A percentile compares a stretch with the other conserved stretches of the same genome.
Evolutionary conservation across 768 basidiomycete species (phyloP).

Genomic region (Trametes villosa): DNA sequence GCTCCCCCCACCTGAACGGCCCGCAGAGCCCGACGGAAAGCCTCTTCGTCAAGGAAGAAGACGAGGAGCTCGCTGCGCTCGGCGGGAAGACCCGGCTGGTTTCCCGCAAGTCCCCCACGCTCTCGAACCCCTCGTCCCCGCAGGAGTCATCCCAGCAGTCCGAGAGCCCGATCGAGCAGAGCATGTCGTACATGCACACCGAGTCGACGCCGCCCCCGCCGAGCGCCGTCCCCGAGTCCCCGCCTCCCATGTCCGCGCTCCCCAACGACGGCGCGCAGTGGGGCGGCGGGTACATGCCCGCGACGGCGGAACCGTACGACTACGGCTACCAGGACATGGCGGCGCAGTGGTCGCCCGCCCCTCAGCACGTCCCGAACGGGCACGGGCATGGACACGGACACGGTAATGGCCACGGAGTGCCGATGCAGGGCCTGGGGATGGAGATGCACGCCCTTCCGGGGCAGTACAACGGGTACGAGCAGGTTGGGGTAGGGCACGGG

Average conservation of each 20-base stretch:
- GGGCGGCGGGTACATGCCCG: conserved; percentile 4
- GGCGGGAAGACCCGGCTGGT: conserved; percentile 69
- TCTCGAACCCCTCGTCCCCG: conserved; percentile 34
- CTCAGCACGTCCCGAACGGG: background rate
- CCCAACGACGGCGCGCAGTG: background rate
- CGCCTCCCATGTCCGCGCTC: background rate
- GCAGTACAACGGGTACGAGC: conserved; percentile 20
- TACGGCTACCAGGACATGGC: conserved; percentile 19
- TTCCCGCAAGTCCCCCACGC: conserved; percentile 52
- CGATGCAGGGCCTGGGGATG: conserved; percentile 26
- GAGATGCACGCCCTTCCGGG: conserved; percentile 16
- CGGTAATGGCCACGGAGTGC: conserved; percentile 12
- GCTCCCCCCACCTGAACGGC: conserved; percentile 29
- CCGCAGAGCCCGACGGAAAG: conserved; percentile 34
- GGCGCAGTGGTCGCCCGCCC: conserved; percentile 9
- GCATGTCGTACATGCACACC: background rate
- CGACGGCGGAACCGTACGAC: conserved; percentile 12
- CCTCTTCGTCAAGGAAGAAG: conserved; percentile 56
- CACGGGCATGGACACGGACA: conserved; percentile 4
- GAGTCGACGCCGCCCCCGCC: background rate
- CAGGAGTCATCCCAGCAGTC: conserved; percentile 20
- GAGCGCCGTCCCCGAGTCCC: background rate
- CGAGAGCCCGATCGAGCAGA: conserved; percentile 14
- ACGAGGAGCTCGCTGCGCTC: conserved; percentile 62
- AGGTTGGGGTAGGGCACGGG: background rate